Percentiles rank a stretch among this genome's conserved stretches.
These are phyloP conservation scores for Torulaspora quercuum DNA, from an alignment of 805 yeast species.

Conservation along the genomic window DNA sequence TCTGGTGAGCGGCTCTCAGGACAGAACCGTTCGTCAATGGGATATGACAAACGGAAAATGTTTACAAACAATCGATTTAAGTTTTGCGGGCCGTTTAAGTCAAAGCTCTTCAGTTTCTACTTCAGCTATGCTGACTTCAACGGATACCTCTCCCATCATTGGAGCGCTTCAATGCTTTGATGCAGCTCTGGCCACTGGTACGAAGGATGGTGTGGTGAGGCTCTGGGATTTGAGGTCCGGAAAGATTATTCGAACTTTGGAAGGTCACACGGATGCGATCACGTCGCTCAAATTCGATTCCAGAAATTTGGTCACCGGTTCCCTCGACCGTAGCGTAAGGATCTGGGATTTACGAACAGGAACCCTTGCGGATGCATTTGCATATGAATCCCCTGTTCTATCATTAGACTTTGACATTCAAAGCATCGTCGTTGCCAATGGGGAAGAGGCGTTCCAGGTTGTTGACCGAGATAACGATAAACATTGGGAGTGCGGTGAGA, in stretches of 20 bases:
- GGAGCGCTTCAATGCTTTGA: slow-evolving; percentile 69
- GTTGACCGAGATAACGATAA: slow-evolving; percentile 53
- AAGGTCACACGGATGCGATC: slow-evolving; percentile 69
- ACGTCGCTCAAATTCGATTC: slow-evolving; percentile 68
- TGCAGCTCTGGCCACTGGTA: slow-evolving; percentile 76
- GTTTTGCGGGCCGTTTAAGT: slow-evolving; percentile 23
- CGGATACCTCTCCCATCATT: slow-evolving; percentile 42
- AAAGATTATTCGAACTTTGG: slow-evolving; percentile 54
- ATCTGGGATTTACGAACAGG: slow-evolving; percentile 76
- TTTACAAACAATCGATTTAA: slow-evolving; percentile 66
- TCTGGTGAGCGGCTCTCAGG: slow-evolving; percentile 68
- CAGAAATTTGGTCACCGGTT: slow-evolving; percentile 59
- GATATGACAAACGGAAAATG: slow-evolving; percentile 64
- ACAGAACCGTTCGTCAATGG: slow-evolving; percentile 73
- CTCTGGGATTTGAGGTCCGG: slow-evolving; percentile 75
- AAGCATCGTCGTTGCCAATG: slow-evolving; percentile 52
- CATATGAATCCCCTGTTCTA: slow-evolving; percentile 54
- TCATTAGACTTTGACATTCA: slow-evolving; percentile 58
- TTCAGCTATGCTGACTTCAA: slow-evolving; percentile 14
- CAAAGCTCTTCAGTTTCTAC: slow-evolving; percentile 11
- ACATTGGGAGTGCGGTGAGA: slow-evolving; percentile 53
- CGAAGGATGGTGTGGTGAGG: slow-evolving; percentile 70
- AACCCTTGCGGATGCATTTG: slow-evolving; percentile 55
- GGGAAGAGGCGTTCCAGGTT: slow-evolving; percentile 48
- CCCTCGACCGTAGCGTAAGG: slow-evolving; percentile 58